Base-by-base conservation (phyloP, 176 grass and related monocot species). In the Tillandsia fasciculata region DNA sequence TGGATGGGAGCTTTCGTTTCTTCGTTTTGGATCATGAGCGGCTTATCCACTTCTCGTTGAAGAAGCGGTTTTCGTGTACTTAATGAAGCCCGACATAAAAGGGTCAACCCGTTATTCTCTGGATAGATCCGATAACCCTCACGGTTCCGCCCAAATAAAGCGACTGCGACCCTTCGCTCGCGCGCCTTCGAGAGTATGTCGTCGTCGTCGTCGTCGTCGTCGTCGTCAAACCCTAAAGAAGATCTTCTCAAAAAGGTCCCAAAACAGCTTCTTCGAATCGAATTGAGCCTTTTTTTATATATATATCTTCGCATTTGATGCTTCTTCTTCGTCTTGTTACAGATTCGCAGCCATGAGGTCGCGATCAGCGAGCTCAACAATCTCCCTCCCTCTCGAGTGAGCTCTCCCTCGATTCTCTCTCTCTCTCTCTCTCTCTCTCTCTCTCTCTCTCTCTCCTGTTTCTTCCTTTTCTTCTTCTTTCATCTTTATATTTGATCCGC, bases 311-410 rank as follows among this genome's bases (percentile, higher is more conserved):
- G 14, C 63, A 66, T 85, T 29, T 83, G 48, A 56, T 66, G 65
- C 29, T 14, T 72, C 42, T 20, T 27, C 5, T 26, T 64, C 26
- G 22, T 42, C 15, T 12, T 74, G 18, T 50, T 53, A 51, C 17
- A 91, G 88, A 53, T 84, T 48, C 76, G 78, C 53, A 69, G 81
- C 2, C 84, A 82, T 22, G 75, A 87, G 52, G 78, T 91, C 78
- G 88, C 88, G 22, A 79, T 91, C 23, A 50, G 48, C 12, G 88
- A 91, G 68, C 78, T 91, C 47, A 56, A 74, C 52, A 81, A 66
- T 73, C 68, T 91, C 13, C 64, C 70, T 59, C 75, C 81, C 52
- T 91, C 81, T 50, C 72, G 78, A 76, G 81, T 91, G 17, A 72
- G 78, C 50, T 47, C 78, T 65, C 29, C 54, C 33, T 42, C 33